A percentile compares a stretch with the other conserved stretches of the same genome.
Conservation (phyloP, 371 early-diverging fungal genomes). For the Dentiscutata heterogama region DNA sequence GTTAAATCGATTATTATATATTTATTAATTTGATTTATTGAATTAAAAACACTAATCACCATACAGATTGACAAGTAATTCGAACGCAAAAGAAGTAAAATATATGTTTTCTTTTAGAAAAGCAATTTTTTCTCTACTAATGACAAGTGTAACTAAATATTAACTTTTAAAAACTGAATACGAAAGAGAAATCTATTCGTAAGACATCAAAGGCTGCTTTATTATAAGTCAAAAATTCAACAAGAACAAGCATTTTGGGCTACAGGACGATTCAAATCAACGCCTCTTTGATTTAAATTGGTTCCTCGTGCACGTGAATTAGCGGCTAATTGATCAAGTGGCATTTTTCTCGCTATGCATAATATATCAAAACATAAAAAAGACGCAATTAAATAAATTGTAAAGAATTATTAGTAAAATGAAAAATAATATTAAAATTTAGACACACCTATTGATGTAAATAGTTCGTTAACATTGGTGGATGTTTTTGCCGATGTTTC, state of each 20-base stretch:
- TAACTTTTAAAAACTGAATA: too few relatives aligned
- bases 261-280: slow-evolving; percentile 27
- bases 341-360: slow-evolving; percentile 72
- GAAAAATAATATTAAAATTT: too few relatives aligned
- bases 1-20: too few relatives aligned
- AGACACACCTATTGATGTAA: slow-evolving; percentile 81
- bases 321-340: slow-evolving; percentile 64
- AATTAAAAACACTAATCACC: too few relatives aligned
- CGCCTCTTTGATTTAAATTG: slow-evolving; percentile 50
- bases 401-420: neutral
- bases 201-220: too few relatives aligned
- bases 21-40: too few relatives aligned
- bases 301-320: slow-evolving; percentile 53
- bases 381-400: neutral
- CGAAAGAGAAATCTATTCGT: too few relatives aligned
- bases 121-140: too few relatives aligned
- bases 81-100: too few relatives aligned
- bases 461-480: slow-evolving; percentile 86
- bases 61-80: too few relatives aligned
- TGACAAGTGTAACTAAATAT: too few relatives aligned
- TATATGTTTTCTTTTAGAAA: too few relatives aligned
- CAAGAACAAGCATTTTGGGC: neutral
- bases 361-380: slow-evolving; percentile 4
- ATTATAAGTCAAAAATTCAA: neutral
- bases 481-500: slow-evolving; percentile 97